These are phyloP conservation scores for Rubus parviflorus DNA, from an alignment of 306 rosid species.

Conservation along the genomic window DNA sequence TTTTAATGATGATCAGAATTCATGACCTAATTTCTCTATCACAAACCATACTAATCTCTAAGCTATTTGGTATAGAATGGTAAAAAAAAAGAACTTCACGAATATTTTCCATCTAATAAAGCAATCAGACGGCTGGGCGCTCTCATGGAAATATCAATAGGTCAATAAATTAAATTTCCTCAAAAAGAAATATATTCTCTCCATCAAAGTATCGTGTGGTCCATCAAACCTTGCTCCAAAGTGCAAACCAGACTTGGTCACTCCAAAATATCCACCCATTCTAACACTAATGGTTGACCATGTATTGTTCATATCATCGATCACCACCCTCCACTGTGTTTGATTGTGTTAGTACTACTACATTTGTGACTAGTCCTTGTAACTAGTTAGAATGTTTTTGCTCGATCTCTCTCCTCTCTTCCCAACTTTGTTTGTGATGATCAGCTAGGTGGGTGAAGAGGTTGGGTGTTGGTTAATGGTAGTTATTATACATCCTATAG, in stretches of 20 bases:
- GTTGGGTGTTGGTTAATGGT: conserved; percentile 55
- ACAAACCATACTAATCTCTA: conserved; percentile 7
- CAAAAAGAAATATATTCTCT: conserved; percentile 10
- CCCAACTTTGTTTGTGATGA: neutral
- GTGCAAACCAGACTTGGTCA: neutral
- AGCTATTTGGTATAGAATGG: neutral
- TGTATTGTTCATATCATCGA: conserved; percentile 12
- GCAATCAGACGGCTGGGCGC: conserved; percentile 26
- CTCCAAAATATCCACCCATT: conserved; percentile 15
- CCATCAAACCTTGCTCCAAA: neutral
- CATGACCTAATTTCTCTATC: neutral
- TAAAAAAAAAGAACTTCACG: neutral
- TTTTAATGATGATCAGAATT: too few species aligned
- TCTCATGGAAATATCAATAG: neutral
- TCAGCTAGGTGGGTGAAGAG: conserved; percentile 7
- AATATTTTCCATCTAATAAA: neutral
- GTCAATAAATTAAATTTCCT: neutral
- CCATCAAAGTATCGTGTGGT: neutral
- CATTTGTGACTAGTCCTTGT: conserved; percentile 30
- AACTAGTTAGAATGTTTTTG: neutral
- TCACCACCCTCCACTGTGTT: conserved; percentile 17
- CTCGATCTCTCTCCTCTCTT: neutral
- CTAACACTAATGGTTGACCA: conserved; percentile 26
- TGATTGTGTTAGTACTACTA: conserved; percentile 12
- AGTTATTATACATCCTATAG: conserved; percentile 26